phyloP scores from a whole-genome alignment of 306 rosid species.

The Sindora glabra region DNA sequence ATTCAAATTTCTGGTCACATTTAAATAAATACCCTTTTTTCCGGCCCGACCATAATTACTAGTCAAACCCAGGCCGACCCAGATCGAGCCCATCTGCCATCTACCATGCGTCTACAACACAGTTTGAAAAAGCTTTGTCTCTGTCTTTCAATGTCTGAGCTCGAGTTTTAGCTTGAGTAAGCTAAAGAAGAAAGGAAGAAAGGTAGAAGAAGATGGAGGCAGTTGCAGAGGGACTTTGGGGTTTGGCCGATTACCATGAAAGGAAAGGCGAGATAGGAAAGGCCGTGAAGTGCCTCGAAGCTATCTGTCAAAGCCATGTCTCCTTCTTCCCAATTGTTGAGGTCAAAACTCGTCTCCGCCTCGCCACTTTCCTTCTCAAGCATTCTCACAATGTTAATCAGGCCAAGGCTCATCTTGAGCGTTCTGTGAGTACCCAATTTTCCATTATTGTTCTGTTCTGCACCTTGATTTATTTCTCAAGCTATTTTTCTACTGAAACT shows the following conservation, averaged over 20 bases:
- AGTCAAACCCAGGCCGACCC: too few species aligned
- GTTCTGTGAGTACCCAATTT: conserved; percentile 35
- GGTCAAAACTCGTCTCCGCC: conserved; percentile 89
- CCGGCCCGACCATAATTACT: too few species aligned
- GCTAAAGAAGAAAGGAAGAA: conserved; percentile 7
- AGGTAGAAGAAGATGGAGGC: conserved; percentile 60
- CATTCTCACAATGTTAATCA: conserved; percentile 75
- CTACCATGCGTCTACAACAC: too few species aligned
- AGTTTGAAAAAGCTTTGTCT: too few species aligned
- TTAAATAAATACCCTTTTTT: too few species aligned
- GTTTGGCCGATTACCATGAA: conserved; percentile 71
- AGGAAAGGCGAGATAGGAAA: conserved; percentile 61
- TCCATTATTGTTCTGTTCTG: not conserved
- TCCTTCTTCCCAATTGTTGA: conserved; percentile 86
- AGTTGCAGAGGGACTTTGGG: conserved; percentile 90
- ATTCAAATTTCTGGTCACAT: too few species aligned
- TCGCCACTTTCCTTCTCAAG: conserved; percentile 77
- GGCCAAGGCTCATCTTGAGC: conserved; percentile 89
- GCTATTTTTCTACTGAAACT: not conserved
- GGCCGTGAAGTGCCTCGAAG: conserved; percentile 82
- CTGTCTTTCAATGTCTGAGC: not conserved
- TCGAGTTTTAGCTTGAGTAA: not conserved
- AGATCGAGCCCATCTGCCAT: too few species aligned
- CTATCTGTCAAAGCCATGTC: conserved; percentile 73
- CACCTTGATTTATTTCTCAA: not conserved